Base-by-base conservation (phyloP, 495 filamentous ascomycete species). In the Peziza echinospora region DNA sequence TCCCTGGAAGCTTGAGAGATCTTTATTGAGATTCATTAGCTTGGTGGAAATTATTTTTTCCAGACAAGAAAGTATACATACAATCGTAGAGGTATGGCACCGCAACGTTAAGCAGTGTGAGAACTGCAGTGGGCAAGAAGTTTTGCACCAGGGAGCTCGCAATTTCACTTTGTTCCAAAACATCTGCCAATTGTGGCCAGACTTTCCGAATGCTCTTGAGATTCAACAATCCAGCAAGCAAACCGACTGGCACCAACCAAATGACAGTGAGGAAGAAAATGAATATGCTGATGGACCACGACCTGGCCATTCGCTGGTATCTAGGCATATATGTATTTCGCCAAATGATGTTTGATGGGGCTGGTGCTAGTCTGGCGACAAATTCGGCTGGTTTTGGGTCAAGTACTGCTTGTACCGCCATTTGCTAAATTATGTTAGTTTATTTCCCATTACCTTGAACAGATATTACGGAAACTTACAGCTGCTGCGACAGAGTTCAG, bases 41-140 rank as follows among this genome's bases (percentile, higher is more conserved):
- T 26, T 19, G 50, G 51, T 34, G 59, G 49, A 45, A 37, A 47
- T 10, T n/a, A 43, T 11, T 19, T 42, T 23, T 26, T 10, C 28
- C 40, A n/a, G n/a, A n/a, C n/a, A n/a, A n/a, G 11, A 34, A 23
- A 24, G 26, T 39, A 28, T 11, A 58, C 71, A 60, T 63, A 76
- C 78, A 94, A 52, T 86, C 86, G 65, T 99, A 99, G 10, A 99
- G 63, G 59, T 91, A 96, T 3, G 89, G 89, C 0, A 94, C 85
- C 2, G 78, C 71, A 30, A 94, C 72, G 46, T 84, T 93, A 51
- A 99, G 70, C 48, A 94, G 63, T 2, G 89, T 86, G 22, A 91
- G 69, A 21, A 80, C 71, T 17, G 82, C 62, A 2, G 89, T 96
- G 0, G 89, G 89, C 26, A 96, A 62, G 56, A 84, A 84, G 21